Evolutionary conservation across 2,329 filamentous ascomycete species (phyloP), one percentile per base, ranked within the genome.

Genomic region (Penicillium crustosum): DNA sequence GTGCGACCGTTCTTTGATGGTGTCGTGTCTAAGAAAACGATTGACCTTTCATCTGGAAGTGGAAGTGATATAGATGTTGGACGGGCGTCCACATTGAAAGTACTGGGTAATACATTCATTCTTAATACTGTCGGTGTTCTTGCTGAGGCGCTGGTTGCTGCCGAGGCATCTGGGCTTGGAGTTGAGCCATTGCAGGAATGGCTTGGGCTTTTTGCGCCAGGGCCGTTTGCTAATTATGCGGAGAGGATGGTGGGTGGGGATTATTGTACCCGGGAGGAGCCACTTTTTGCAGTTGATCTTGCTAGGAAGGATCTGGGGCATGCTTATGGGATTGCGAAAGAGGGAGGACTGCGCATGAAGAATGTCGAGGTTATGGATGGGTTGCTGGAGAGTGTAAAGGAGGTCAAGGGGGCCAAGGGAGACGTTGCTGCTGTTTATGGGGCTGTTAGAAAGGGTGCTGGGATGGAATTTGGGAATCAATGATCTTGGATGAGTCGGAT

Each of bases 361-460:
- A 87, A 85, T 61, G 77, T 89, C 1, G 86, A 89, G 73, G 80
- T 88, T 4, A 88, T 82, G 1, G 88, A 93, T 74, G 79, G 76
- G 29, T 89, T 94, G 72, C 74, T 96, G 66, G 81, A 81, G 54
- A 77, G 79, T 56, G 86, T 96, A 2, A 88, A 90, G 73, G 84
- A 87, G 57, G 81, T 91, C 60, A 78, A 80, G 48, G 91, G 90
- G 0, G 81, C 83, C 44, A 85, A 81, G 64, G 91, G 91, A 0
- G 93, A 96, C 74, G 85, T 96, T 71, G 88, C 90, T 2, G 88
- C 84, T 12, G 88, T 96, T 38, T 96, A 96, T 76, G 92, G 92
- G 0, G 88, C 88, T 2, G 86, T 89, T 54, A 84, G 92, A 67
- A 79, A 88, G 76, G 88, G 91, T 70, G 84, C 83, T 29, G 91